Evolutionary conservation across 2,329 filamentous ascomycete genomes (phyloP).

Genomic region (Lachnellula arida): DNA sequence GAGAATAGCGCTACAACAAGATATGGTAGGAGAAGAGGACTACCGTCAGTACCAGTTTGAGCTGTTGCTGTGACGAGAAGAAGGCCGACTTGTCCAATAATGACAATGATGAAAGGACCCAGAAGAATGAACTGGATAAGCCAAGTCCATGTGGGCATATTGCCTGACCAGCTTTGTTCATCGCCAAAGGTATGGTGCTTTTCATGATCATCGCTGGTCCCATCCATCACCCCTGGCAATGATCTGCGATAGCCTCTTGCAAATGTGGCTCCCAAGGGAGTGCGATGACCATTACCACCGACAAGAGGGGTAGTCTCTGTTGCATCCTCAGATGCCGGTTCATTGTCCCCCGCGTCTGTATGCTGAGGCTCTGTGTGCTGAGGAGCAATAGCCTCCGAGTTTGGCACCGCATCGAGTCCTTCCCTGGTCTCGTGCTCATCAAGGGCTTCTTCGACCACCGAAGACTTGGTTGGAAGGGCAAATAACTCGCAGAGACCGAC

Average conservation of each 20-base stretch:
- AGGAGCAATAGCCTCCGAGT: constrained; percentile 32
- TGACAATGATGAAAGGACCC: constrained; percentile 70
- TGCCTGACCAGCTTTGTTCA: constrained; percentile 83
- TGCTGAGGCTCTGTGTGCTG: background rate
- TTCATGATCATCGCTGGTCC: constrained; percentile 27
- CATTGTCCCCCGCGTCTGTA: constrained; percentile 29
- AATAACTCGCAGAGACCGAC: constrained; percentile 79
- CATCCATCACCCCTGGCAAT: constrained; percentile 22
- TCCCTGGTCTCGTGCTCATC: constrained; percentile 44
- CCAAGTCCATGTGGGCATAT: constrained; percentile 82
- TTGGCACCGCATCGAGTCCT: constrained; percentile 30
- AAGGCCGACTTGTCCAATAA: constrained; percentile 73
- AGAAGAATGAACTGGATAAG: constrained; percentile 77
- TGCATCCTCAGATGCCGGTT: constrained; percentile 32
- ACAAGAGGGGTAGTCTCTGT: constrained; percentile 54
- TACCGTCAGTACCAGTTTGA: constrained; percentile 84
- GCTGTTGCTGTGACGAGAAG: constrained; percentile 66
- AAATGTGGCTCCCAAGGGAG: constrained; percentile 55
- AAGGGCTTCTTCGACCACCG: constrained; percentile 58
- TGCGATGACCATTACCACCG: constrained; percentile 38
- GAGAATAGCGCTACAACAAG: constrained; percentile 63
- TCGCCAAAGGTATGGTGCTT: constrained; percentile 50
- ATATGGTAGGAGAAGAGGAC: constrained; percentile 66
- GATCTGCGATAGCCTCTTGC: constrained; percentile 43
- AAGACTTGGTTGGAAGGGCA: constrained; percentile 64